A percentile compares a stretch with the other conserved stretches of the same genome.
phyloP scores from a whole-genome alignment of 1,284 basidiomycete genomes.

The Pholiota adiposa region DNA sequence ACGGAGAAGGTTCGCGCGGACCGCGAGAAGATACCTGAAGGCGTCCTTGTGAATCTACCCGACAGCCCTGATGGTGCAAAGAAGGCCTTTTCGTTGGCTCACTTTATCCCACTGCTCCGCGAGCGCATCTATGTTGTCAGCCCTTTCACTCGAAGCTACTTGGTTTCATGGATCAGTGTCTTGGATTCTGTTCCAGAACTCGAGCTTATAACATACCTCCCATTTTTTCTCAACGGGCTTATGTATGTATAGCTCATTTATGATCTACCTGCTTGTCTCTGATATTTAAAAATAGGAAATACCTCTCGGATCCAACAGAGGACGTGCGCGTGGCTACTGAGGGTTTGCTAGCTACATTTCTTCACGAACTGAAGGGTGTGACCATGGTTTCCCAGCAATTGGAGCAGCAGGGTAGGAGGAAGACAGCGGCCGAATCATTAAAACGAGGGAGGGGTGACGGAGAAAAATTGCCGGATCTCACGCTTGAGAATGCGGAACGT shows the following conservation, averaged over 20 bases:
- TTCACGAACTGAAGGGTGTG: slow-evolving; percentile 91
- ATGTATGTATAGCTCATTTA: slow-evolving; percentile 61
- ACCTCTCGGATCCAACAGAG: slow-evolving; percentile 93
- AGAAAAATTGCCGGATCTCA: slow-evolving; percentile 53
- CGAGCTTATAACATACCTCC: slow-evolving; percentile 93
- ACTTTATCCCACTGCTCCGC: slow-evolving; percentile 92
- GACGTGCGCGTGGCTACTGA: slow-evolving; percentile 95
- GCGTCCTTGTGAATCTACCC: slow-evolving; percentile 70
- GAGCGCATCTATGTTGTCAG: slow-evolving; percentile 96
- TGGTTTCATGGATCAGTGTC: slow-evolving; percentile 96
- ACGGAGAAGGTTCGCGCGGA: slow-evolving; percentile 68
- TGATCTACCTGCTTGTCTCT: slow-evolving; percentile 14
- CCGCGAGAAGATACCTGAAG: slow-evolving; percentile 51
- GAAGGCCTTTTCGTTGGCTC: slow-evolving; percentile 91
- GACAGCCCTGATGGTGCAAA: slow-evolving; percentile 56
- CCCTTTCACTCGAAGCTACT: slow-evolving; percentile 95
- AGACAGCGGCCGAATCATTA: slow-evolving; percentile 45
- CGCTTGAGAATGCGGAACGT: slow-evolving; percentile 52
- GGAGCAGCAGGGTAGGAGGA: slow-evolving; percentile 55
- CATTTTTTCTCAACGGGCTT: slow-evolving; percentile 93
- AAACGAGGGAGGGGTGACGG: slow-evolving; percentile 46
- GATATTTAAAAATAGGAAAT: slow-evolving; percentile 63
- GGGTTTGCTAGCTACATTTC: slow-evolving; percentile 89
- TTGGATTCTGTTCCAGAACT: slow-evolving; percentile 97
- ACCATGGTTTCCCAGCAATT: slow-evolving; percentile 70